Evolutionary conservation across 2,329 filamentous ascomycete species (phyloP).

Genomic region (Leptographium galeiforme): DNA sequence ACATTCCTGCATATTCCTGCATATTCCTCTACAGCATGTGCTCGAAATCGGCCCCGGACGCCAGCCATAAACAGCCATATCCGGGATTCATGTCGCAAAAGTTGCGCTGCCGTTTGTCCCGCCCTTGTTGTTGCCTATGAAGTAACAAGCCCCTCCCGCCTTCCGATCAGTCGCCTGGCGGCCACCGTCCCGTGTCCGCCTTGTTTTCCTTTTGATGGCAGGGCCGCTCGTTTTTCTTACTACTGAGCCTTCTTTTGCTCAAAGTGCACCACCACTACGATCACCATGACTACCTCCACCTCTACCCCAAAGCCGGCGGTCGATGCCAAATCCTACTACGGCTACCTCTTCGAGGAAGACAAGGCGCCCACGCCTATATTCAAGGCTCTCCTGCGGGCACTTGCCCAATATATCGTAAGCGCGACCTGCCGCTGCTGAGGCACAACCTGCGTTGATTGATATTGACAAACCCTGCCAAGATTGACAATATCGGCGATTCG

Average conservation of each 20-base stretch:
- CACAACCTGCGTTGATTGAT: not conserved
- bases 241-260: not conserved
- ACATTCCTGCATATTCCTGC: not conserved
- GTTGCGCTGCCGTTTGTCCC: not conserved
- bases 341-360: slow-evolving; percentile 53
- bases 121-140: slow-evolving; percentile 1
- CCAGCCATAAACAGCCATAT: not conserved
- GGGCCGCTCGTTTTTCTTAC: not conserved
- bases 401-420: slow-evolving; percentile 59
- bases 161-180: not conserved
- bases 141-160: not conserved
- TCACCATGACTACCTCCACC: slow-evolving; percentile 7
- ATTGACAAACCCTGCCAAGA: slow-evolving; percentile 25
- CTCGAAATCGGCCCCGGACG: not conserved
- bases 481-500: slow-evolving; percentile 43
- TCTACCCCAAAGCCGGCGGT: slow-evolving; percentile 10
- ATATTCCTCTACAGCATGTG: not conserved
- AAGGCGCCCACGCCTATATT: slow-evolving; percentile 56
- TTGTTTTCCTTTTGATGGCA: not conserved
- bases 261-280: not conserved
- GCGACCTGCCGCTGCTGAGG: not conserved
- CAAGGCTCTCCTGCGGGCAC: slow-evolving; percentile 53
- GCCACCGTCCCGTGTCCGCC: slow-evolving; percentile 3
- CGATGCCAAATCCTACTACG: slow-evolving; percentile 35
- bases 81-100: not conserved